Base-by-base conservation (phyloP, 2,329 filamentous ascomycete species). In the Neopestalotiopsis sp. region DNA sequence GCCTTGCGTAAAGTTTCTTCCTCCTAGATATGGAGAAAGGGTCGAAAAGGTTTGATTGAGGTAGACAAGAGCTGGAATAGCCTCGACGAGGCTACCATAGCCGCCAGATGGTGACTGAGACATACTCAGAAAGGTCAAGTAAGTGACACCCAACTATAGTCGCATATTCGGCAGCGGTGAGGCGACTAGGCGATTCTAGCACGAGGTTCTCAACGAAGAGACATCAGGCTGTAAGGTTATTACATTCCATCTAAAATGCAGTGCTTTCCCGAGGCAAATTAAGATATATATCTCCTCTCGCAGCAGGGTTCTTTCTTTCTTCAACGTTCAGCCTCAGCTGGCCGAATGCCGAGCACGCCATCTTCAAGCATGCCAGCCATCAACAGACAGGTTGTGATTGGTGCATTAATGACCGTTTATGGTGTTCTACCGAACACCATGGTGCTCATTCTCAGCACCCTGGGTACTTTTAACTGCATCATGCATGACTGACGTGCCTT, bases 1-100 rank as follows among this genome's bases (percentile, higher is more conserved):
- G 71, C 77, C 77, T 63, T 77, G 74, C 20, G 73, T 74, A 67
- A 76, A 77, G 71, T 76, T 74, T 66, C 76, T 76, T 0, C 76
- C 75, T 14, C 76, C 76, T 13, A 75, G 68, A 49, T 61, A 61
- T 61, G 59, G 59, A 1, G 59, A 61, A 13, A 20, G 30, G 4
- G n/a, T 20, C 17, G 32, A 61, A 20, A 20, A 38, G 10, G 59
- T 14, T 34, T 2, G 32, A 13, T 61, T 38, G 17, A 61, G 59
- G 5, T 5, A 61, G 6, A 20, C 17, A 6, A 61, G 59, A 9
- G 30, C 59, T 34, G 59, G 59, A 2, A 61, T 40, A 13, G 59
- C 59, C 32, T 61, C 14, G n/a, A 61, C 4, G 12, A 61, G 28
- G 32, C 30, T 61, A n/a, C n/a, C n/a, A 38, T 61, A 61, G 13